phyloP scores from a whole-genome alignment of 768 basidiomycete species.

The Brasilioporus rufonigricans region DNA sequence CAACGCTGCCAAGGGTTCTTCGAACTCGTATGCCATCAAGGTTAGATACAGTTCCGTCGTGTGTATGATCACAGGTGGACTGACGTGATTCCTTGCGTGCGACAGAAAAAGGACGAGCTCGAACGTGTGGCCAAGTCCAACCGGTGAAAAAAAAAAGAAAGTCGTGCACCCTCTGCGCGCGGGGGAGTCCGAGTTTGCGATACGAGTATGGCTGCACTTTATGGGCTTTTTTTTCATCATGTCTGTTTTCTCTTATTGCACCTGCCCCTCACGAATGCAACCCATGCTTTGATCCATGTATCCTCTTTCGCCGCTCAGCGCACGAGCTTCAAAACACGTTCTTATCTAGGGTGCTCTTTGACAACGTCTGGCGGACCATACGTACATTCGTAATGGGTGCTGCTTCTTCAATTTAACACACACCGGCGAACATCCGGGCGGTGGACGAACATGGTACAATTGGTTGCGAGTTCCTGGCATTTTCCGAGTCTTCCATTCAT shows the following conservation, averaged over 20 bases:
- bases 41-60: constrained; percentile 35
- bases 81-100: not conserved
- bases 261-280: constrained; percentile 24
- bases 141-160: constrained; percentile 76
- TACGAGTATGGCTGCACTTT: constrained; percentile 23
- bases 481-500: constrained; percentile 13
- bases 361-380: not conserved
- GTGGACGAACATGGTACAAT: not conserved
- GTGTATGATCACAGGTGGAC: not conserved
- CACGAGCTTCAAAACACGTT: constrained; percentile 5
- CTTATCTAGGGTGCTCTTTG: not conserved
- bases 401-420: not conserved
- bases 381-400: not conserved
- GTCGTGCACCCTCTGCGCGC: not conserved
- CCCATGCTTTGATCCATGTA: constrained; percentile 25
- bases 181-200: constrained; percentile 9
- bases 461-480: constrained; percentile 8
- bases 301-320: constrained; percentile 6
- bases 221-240: constrained; percentile 18
- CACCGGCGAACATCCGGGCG: not conserved
- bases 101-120: constrained; percentile 97
- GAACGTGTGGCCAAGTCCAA: constrained; percentile 99
- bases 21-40: constrained; percentile 99
- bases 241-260: constrained; percentile 12
- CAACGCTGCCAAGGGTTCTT: constrained; percentile 99